Evolutionary conservation across 768 basidiomycete genomes (phyloP).

Genomic region (Galerina sulciceps): DNA sequence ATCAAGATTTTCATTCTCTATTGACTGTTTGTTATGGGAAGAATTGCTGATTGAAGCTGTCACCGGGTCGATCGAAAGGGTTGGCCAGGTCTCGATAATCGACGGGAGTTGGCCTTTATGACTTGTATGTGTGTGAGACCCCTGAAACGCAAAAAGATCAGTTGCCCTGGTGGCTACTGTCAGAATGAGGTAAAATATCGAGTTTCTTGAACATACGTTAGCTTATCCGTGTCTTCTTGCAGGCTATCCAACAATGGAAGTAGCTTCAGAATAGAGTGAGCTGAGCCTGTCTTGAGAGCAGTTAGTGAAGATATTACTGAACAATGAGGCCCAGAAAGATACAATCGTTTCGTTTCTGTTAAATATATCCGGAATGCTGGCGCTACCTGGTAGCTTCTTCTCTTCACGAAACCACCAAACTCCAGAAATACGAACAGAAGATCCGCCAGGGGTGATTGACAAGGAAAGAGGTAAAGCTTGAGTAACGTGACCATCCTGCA

Average conservation of each 20-base stretch:
- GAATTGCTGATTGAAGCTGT: constrained; percentile 65
- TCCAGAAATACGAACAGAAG: constrained; percentile 41
- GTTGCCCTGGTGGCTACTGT: constrained; percentile 54
- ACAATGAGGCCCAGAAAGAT: constrained; percentile 6
- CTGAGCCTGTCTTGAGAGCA: constrained; percentile 71
- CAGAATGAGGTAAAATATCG: constrained; percentile 15
- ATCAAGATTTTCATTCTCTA: constrained; percentile 35
- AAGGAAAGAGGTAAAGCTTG: constrained; percentile 45
- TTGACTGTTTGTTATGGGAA: constrained; percentile 35
- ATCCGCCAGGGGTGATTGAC: constrained; percentile 17
- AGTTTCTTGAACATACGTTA: constrained; percentile 54
- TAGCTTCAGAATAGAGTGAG: constrained; percentile 68
- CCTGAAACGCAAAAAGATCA: constrained; percentile 83
- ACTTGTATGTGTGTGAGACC: constrained; percentile 54
- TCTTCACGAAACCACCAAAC: constrained; percentile 77
- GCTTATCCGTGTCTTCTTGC: constrained; percentile 66
- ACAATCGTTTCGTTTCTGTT: constrained; percentile 69
- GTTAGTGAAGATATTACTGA: constrained; percentile 10
- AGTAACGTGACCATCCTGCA: constrained; percentile 73
- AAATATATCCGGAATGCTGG: constrained; percentile 76
- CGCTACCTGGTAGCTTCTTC: constrained; percentile 34
- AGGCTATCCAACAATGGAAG: constrained; percentile 75
- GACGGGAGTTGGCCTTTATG: constrained; percentile 54
- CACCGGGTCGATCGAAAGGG: constrained; percentile 55
- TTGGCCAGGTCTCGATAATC: constrained; percentile 72